Evolutionary conservation across 805 yeast genomes (phyloP).

Genomic region (Teunomyces pallodes): DNA sequence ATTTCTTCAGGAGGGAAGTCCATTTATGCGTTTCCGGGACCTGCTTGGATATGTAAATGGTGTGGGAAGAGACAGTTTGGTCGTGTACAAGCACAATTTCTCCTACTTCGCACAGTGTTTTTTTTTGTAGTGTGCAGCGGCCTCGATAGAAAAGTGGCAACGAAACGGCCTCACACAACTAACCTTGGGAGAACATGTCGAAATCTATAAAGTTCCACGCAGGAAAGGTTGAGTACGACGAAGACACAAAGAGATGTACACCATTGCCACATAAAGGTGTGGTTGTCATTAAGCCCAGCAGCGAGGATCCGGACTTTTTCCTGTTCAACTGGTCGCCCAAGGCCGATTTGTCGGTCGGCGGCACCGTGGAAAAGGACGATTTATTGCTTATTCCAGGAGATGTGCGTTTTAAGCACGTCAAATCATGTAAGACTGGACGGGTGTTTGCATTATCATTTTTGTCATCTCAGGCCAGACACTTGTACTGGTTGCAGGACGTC

Average conservation of each 20-base stretch:
- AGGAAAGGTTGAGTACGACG: constrained; percentile 69
- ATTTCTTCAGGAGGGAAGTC: constrained; percentile 64
- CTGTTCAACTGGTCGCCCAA: constrained; percentile 75
- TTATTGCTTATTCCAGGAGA: constrained; percentile 81
- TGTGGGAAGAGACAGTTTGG: neutral
- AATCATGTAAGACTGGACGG: constrained; percentile 72
- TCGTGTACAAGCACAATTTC: constrained; percentile 3
- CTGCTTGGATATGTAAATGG: neutral
- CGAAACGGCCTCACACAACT: neutral
- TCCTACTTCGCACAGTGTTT: neutral
- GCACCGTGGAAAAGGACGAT: constrained; percentile 50
- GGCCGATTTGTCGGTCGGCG: constrained; percentile 41
- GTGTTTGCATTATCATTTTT: constrained; percentile 66
- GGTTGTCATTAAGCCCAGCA: constrained; percentile 56
- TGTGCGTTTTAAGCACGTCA: constrained; percentile 69
- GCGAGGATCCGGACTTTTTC: constrained; percentile 70
- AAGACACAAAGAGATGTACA: constrained; percentile 57
- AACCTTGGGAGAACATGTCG: constrained; percentile 6
- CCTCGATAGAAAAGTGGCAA: constrained; percentile 3
- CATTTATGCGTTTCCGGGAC: constrained; percentile 7
- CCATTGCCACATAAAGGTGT: constrained; percentile 72
- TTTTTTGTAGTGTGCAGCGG: neutral
- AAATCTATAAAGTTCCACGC: constrained; percentile 64
- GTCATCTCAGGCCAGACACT: constrained; percentile 57
- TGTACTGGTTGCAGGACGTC: constrained; percentile 76